A percentile compares a stretch with the other conserved stretches of the same genome.
Evolutionary conservation across 192 early-diverging fungal species (phyloP).

Genomic region (Backusella circina): DNA sequence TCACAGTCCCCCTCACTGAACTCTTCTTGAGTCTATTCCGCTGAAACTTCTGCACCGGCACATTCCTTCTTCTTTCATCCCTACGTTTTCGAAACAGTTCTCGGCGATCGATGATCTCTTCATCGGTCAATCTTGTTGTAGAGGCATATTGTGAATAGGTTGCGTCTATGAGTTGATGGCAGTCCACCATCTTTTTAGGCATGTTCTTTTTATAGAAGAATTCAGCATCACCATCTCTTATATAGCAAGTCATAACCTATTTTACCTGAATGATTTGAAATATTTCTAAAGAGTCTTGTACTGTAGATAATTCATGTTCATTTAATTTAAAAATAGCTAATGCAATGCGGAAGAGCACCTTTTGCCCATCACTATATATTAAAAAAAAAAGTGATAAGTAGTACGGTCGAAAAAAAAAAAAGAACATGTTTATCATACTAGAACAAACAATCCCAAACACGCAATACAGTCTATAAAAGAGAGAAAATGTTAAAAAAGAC

Average conservation of each 20-base stretch:
- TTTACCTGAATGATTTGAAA: slow-evolving; percentile 55
- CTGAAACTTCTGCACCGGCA: background rate
- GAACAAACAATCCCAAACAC: slow-evolving; percentile 83
- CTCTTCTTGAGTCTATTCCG: background rate
- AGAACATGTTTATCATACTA: slow-evolving; percentile 42
- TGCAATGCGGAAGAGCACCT: slow-evolving; percentile 71
- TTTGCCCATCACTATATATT: slow-evolving; percentile 59
- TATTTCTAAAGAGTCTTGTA: slow-evolving; percentile 55
- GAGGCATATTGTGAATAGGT: slow-evolving; percentile 26
- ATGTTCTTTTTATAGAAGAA: slow-evolving; percentile 46
- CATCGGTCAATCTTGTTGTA: slow-evolving; percentile 20
- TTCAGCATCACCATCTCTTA: too few relatives aligned
- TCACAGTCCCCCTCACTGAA: slow-evolving; percentile 11
- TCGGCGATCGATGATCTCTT: slow-evolving; percentile 30
- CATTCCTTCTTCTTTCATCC: slow-evolving; percentile 26
- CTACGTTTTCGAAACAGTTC: slow-evolving; percentile 31
- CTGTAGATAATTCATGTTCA: slow-evolving; percentile 54
- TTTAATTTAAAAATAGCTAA: slow-evolving; percentile 69
- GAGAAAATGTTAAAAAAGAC: background rate
- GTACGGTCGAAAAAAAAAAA: background rate
- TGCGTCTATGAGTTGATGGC: slow-evolving; percentile 58
- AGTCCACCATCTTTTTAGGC: slow-evolving; percentile 58
- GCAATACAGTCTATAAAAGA: slow-evolving; percentile 50
- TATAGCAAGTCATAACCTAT: background rate
- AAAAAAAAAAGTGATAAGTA: background rate